Conservation (phyloP, 495 filamentous ascomycete genomes). For the Aspergillus avenaceus region DNA sequence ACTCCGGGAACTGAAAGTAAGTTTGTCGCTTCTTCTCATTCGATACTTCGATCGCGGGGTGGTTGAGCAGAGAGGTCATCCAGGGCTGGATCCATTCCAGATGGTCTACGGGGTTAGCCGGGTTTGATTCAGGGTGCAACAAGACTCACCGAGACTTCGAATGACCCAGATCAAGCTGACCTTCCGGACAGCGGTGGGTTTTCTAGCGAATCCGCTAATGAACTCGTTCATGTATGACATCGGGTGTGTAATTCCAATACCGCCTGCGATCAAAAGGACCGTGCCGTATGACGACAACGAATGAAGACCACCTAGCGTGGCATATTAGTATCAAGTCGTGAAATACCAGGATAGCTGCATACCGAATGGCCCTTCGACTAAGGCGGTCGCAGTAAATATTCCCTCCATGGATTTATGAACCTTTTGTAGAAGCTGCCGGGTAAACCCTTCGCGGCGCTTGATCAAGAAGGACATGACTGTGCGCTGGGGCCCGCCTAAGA, state of each 20-base stretch:
- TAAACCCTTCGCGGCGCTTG: conserved; percentile 52
- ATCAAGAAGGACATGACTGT: conserved; percentile 50
- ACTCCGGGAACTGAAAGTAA: conserved; percentile 27
- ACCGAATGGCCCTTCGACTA: conserved; percentile 57
- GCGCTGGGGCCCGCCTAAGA: conserved; percentile 26
- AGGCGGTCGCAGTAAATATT: conserved; percentile 40
- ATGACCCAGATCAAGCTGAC: conserved; percentile 40
- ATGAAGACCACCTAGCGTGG: conserved; percentile 39
- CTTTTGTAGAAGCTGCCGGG: conserved; percentile 44
- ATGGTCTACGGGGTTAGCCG: conserved; percentile 25
- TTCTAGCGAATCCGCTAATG: conserved; percentile 33
- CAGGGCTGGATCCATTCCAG: conserved; percentile 43
- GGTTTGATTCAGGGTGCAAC: neutral
- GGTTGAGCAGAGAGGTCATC: conserved; percentile 36
- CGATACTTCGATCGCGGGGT: conserved; percentile 24
- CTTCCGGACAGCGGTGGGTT: conserved; percentile 40
- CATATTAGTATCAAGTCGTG: neutral
- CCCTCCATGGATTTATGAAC: conserved; percentile 35
- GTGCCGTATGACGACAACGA: conserved; percentile 51
- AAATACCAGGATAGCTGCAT: conserved; percentile 7
- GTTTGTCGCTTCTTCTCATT: conserved; percentile 21
- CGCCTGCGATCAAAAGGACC: conserved; percentile 51
- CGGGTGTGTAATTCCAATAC: conserved; percentile 58
- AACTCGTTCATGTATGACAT: conserved; percentile 51
- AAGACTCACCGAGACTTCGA: conserved; percentile 31